Percentiles rank a stretch among this genome's conserved stretches.
Evolutionary conservation across 1,139 yeast genomes (phyloP).

Genomic region (Pichia sp.): DNA sequence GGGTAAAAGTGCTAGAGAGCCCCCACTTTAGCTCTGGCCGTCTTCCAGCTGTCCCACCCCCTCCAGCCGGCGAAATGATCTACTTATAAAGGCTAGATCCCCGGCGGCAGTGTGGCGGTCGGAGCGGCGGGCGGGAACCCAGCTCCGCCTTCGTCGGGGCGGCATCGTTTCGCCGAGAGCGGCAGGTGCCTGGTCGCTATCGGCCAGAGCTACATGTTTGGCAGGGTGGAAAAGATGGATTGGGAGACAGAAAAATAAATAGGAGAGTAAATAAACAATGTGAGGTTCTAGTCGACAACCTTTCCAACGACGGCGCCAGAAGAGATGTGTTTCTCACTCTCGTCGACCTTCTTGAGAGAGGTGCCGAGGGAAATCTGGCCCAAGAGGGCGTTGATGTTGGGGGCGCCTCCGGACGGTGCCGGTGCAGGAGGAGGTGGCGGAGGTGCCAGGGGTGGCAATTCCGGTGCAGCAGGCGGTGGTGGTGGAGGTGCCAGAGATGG

Average conservation of each 20-base stretch:
- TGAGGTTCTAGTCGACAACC: slow-evolving; percentile 32
- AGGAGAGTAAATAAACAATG: not conserved
- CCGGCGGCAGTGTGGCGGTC: not conserved
- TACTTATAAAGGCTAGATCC: not conserved
- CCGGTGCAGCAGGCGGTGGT: slow-evolving; percentile 27
- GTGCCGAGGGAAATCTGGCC: slow-evolving; percentile 51
- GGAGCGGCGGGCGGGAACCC: slow-evolving; percentile 8
- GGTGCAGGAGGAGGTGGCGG: slow-evolving; percentile 24
- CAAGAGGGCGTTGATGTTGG: slow-evolving; percentile 33
- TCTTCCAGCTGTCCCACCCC: not conserved
- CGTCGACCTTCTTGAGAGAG: slow-evolving; percentile 45
- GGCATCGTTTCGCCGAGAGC: not conserved
- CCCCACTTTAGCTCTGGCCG: not conserved
- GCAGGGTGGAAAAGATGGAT: not conserved
- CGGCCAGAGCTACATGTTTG: not conserved
- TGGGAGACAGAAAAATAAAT: slow-evolving; percentile 1
- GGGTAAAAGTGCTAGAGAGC: not conserved
- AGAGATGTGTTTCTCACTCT: slow-evolving; percentile 42
- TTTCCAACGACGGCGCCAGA: slow-evolving; percentile 48
- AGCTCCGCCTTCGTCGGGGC: slow-evolving; percentile 5
- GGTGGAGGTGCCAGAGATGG: slow-evolving; percentile 24
- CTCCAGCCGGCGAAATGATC: not conserved
- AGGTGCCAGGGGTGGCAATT: not conserved
- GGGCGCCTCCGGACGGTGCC: slow-evolving; percentile 21
- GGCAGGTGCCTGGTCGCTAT: not conserved